A percentile compares a stretch with the other conserved stretches of the same genome.
Conservation (phyloP, 2,329 filamentous ascomycete genomes). For the Phyllosticta citrichinensis region DNA sequence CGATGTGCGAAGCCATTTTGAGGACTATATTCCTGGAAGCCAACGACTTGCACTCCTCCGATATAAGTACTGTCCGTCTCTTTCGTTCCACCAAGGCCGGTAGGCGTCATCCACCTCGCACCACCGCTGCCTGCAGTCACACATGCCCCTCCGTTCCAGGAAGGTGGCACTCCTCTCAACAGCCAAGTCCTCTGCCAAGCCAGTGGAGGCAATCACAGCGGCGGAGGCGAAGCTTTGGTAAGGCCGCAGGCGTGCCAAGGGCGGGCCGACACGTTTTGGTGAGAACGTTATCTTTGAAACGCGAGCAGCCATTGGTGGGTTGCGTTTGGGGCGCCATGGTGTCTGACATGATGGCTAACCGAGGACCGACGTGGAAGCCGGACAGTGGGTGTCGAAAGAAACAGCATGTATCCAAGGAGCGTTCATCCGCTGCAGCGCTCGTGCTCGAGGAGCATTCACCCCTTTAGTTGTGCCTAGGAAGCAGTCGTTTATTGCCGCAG, state of each 20-base stretch:
- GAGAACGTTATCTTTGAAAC: background rate
- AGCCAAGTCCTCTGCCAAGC: background rate
- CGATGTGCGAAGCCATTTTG: background rate
- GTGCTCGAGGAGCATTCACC: too few relatives aligned
- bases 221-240: background rate
- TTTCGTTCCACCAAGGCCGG: background rate
- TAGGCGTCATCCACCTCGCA: background rate
- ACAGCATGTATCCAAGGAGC: too few relatives aligned
- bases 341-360: too few relatives aligned
- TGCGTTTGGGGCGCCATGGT: background rate
- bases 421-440: too few relatives aligned
- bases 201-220: background rate
- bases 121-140: background rate
- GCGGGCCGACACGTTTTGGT: background rate
- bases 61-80: background rate
- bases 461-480: too few relatives aligned
- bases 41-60: background rate
- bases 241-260: background rate
- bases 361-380: too few relatives aligned
- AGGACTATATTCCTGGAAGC: background rate
- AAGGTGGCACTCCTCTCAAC: background rate
- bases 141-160: background rate
- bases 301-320: background rate
- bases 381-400: too few relatives aligned
- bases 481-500: too few relatives aligned